These are phyloP conservation scores for Hypoxylon intermedium DNA, from an alignment of 495 filamentous ascomycete species.

Conservation along the genomic window DNA sequence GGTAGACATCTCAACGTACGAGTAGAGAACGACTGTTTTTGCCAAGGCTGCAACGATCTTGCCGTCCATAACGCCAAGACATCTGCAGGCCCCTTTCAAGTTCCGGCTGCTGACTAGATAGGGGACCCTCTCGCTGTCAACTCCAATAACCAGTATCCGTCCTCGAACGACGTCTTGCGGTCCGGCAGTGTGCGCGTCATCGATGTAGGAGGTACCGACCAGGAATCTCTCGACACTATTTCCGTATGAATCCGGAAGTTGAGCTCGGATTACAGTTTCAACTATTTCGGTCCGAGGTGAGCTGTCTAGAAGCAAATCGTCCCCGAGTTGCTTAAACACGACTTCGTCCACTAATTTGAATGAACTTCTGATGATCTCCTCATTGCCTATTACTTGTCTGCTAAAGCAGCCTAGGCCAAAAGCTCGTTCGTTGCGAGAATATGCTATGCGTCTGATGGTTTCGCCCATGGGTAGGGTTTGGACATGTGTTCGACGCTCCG, in stretches of 20 bases:
- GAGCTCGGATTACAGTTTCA: constrained; percentile 81
- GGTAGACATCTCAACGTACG: constrained; percentile 57
- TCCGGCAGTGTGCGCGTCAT: constrained; percentile 56
- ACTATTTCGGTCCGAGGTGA: constrained; percentile 75
- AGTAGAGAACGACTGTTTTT: constrained; percentile 79
- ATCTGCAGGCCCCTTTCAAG: constrained; percentile 79
- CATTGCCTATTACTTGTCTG: constrained; percentile 56
- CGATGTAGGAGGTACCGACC: constrained; percentile 81
- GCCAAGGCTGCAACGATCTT: constrained; percentile 84
- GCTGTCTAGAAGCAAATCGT: constrained; percentile 50
- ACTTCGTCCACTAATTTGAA: constrained; percentile 63
- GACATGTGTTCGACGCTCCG: constrained; percentile 84
- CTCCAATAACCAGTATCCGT: constrained; percentile 82
- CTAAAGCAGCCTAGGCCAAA: constrained; percentile 89
- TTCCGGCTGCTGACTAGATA: constrained; percentile 68
- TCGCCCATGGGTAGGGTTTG: constrained; percentile 78
- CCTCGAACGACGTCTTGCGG: constrained; percentile 62
- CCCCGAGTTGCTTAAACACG: constrained; percentile 54
- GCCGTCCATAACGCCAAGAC: constrained; percentile 73
- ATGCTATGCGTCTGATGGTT: constrained; percentile 85
- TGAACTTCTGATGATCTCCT: constrained; percentile 57
- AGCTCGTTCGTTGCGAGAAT: constrained; percentile 77
- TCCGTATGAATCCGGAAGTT: constrained; percentile 69
- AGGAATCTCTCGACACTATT: constrained; percentile 79
- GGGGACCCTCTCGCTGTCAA: constrained; percentile 74